Conservation (phyloP, 371 early-diverging fungal species). For the Mortierella sp. region DNA sequence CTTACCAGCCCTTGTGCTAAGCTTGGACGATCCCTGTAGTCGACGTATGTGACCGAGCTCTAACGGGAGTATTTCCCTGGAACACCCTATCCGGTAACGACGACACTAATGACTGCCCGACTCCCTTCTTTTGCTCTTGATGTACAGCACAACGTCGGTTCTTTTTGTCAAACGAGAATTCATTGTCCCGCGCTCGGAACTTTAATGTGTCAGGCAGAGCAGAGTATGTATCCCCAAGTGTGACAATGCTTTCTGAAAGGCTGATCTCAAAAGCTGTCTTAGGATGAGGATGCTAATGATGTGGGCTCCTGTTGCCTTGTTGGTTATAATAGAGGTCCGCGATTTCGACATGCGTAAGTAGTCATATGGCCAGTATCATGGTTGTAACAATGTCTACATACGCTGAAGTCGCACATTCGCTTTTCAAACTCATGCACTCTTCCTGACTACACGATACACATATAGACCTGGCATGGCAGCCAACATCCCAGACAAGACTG, state of each 20-base stretch:
- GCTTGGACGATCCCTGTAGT: background rate
- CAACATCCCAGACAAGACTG: conserved; percentile 25
- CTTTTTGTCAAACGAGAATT: conserved; percentile 13
- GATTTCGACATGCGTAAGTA: conserved; percentile 26
- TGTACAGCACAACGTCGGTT: conserved; percentile 23
- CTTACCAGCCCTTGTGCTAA: background rate
- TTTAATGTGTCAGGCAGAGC: conserved; percentile 12
- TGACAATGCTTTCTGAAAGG: background rate
- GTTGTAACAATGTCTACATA: no score
- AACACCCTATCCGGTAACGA: no score
- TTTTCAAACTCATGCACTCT: background rate
- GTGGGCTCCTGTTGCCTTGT: no score
- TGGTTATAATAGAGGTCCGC: conserved; percentile 9
- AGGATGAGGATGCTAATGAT: no score
- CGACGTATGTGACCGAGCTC: no score
- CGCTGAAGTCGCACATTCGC: no score
- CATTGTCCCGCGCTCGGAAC: conserved; percentile 24
- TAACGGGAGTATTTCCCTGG: no score
- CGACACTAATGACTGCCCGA: background rate
- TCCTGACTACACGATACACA: background rate
- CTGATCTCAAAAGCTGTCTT: background rate
- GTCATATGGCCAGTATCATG: no score
- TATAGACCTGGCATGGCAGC: conserved; percentile 23
- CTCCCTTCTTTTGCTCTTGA: background rate
- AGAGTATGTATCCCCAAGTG: conserved; percentile 16